Conservation (phyloP, 345 rosid species). For the Turnera subulata region DNA sequence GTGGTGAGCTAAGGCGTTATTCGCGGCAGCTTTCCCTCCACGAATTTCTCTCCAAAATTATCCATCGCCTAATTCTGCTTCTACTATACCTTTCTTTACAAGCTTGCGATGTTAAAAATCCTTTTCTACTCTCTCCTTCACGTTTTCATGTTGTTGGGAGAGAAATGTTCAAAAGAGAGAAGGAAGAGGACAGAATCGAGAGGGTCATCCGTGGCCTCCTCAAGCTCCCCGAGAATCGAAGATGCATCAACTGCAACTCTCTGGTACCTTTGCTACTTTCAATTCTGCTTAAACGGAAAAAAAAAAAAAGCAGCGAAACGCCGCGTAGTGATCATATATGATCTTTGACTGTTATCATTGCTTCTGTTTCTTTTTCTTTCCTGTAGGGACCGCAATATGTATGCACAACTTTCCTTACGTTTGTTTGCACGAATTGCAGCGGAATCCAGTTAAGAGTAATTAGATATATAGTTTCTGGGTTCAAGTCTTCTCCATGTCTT, state of each 20-base stretch:
- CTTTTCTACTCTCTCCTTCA: neutral
- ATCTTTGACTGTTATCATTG: neutral
- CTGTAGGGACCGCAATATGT: constrained; percentile 94
- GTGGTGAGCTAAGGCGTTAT: constrained; percentile 12
- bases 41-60: neutral
- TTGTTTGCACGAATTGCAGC: constrained; percentile 81
- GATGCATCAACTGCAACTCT: constrained; percentile 80
- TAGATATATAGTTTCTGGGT: too few relatives aligned
- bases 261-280: constrained; percentile 38
- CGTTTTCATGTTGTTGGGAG: neutral
- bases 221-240: constrained; percentile 71
- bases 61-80: neutral
- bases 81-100: neutral
- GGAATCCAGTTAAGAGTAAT: constrained; percentile 74
- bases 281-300: neutral
- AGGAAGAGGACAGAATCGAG: constrained; percentile 71
- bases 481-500: neutral
- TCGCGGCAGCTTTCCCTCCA: constrained; percentile 35
- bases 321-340: too few relatives aligned
- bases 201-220: constrained; percentile 61
- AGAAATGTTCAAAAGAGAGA: constrained; percentile 48
- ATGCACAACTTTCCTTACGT: constrained; percentile 83
- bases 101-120: neutral
- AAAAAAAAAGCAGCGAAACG: too few relatives aligned
- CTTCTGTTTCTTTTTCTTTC: constrained; percentile 6